Percentiles rank a stretch among this genome's conserved stretches.
These are phyloP conservation scores for Golubevia sp. DNA, from an alignment of 1,284 basidiomycete species.

Conservation along the genomic window DNA sequence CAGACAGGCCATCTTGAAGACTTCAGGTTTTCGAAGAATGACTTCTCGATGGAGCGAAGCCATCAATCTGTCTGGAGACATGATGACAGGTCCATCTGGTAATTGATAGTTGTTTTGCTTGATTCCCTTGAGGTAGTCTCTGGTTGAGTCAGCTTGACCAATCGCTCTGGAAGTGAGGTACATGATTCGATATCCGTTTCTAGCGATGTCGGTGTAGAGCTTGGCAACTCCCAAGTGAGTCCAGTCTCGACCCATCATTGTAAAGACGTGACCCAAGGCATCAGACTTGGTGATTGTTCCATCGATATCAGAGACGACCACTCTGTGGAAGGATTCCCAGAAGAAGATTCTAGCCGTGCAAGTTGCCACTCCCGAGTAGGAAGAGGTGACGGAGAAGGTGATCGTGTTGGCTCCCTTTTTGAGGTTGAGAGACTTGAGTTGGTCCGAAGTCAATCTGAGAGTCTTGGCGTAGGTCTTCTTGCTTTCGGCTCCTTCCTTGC, in stretches of 20 bases:
- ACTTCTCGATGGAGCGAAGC: constrained; percentile 82
- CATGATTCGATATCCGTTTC: constrained; percentile 98
- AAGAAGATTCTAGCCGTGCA: constrained; percentile 93
- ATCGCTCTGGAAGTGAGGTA: constrained; percentile 97
- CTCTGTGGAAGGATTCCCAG: constrained; percentile 86
- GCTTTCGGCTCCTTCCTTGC: constrained; percentile 2
- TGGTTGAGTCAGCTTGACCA: constrained; percentile 94
- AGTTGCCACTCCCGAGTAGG: constrained; percentile 77
- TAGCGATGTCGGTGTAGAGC: constrained; percentile 90
- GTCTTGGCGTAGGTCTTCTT: constrained; percentile 57
- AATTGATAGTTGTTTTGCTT: constrained; percentile 93
- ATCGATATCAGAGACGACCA: constrained; percentile 97
- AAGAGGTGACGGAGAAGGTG: constrained; percentile 83
- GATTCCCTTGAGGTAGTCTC: constrained; percentile 92
- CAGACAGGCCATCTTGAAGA: constrained; percentile 99
- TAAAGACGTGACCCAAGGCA: constrained; percentile 94
- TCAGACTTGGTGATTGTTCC: constrained; percentile 99
- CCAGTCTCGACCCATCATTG: constrained; percentile 99
- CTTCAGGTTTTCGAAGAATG: constrained; percentile 81
- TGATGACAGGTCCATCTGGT: constrained; percentile 97
- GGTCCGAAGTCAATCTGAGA: constrained; percentile 57
- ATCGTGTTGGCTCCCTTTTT: constrained; percentile 88
- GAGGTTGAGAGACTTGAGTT: constrained; percentile 69
- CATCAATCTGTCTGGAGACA: constrained; percentile 96
- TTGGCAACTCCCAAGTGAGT: constrained; percentile 98